Evolutionary conservation across 306 rosid genomes (phyloP).

Genomic region (Malus sylvestris): DNA sequence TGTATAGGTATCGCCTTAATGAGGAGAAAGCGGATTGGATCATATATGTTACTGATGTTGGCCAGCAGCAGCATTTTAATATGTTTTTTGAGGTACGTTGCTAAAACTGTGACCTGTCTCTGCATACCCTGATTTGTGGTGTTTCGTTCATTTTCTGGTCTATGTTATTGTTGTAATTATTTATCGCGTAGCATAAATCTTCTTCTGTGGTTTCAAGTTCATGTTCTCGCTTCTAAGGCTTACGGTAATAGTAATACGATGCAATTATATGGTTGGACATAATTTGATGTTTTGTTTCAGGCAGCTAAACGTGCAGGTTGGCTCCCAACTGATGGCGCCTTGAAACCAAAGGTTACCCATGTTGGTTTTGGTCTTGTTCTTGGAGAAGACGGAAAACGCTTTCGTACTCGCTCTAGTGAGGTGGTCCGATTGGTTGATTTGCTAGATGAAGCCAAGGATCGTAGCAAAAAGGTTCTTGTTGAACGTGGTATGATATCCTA

Average conservation of each 20-base stretch:
- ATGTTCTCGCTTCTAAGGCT: background rate
- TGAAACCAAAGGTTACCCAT: constrained; percentile 69
- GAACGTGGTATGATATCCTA: constrained; percentile 64
- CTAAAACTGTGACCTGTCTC: constrained; percentile 6
- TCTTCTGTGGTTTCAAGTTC: background rate
- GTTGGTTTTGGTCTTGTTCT: constrained; percentile 98
- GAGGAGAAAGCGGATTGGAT: constrained; percentile 92
- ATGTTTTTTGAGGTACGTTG: constrained; percentile 81
- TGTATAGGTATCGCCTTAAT: constrained; percentile 76
- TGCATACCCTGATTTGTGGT: background rate
- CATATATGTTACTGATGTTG: too few species aligned
- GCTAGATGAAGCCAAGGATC: constrained; percentile 96
- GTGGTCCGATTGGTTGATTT: constrained; percentile 87
- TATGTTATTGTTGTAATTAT: background rate
- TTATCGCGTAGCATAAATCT: background rate
- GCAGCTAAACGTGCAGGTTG: constrained; percentile 88
- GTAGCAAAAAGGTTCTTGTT: constrained; percentile 66
- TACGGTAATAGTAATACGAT: background rate
- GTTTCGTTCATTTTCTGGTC: constrained; percentile 13
- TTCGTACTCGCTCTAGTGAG: constrained; percentile 77
- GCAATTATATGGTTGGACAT: constrained; percentile 14
- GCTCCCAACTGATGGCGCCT: constrained; percentile 54
- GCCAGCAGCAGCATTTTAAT: constrained; percentile 92
- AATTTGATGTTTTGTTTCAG: constrained; percentile 38
- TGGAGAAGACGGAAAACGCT: constrained; percentile 92